These are phyloP conservation scores for Camelina neglecta DNA, from an alignment of 345 rosid genomes.

Conservation along the genomic window DNA sequence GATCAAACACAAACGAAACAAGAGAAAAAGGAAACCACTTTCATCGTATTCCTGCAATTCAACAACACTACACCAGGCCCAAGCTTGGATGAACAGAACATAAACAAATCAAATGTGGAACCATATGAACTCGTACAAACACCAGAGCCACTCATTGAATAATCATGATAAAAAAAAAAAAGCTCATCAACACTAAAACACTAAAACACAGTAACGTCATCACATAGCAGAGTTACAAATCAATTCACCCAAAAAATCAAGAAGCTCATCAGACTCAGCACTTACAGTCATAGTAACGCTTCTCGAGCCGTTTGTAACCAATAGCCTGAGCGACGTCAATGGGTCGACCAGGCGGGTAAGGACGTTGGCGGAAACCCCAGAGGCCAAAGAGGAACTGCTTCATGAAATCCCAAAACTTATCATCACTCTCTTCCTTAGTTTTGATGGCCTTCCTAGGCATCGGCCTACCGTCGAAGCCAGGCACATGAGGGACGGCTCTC, in stretches of 20 bases:
- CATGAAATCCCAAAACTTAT: conserved; percentile 92
- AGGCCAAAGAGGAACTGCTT: conserved; percentile 84
- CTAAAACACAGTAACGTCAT: not conserved
- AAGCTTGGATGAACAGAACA: conserved; percentile 15
- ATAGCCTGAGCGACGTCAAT: conserved; percentile 92
- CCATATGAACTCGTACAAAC: not conserved
- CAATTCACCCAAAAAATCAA: too few species aligned
- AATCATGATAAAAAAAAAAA: not conserved
- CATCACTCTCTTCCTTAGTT: conserved; percentile 74
- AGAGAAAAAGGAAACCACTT: not conserved
- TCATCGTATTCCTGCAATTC: not conserved
- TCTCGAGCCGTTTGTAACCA: conserved; percentile 80
- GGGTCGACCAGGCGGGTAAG: conserved; percentile 84
- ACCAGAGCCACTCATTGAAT: not conserved
- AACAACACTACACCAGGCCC: not conserved
- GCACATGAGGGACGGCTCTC: conserved; percentile 73
- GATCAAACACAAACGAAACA: conserved; percentile 4
- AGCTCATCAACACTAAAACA: conserved; percentile 5
- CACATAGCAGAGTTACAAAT: not conserved
- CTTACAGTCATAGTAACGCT: conserved; percentile 91
- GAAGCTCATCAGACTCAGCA: not conserved
- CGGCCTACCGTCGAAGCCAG: conserved; percentile 81
- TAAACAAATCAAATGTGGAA: not conserved
- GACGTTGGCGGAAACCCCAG: conserved; percentile 90
- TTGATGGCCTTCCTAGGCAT: conserved; percentile 86